A percentile compares a stretch with the other conserved stretches of the same genome.
These are phyloP conservation scores for Lactifluus pinguis DNA, from an alignment of 768 basidiomycete genomes.

Conservation along the genomic window DNA sequence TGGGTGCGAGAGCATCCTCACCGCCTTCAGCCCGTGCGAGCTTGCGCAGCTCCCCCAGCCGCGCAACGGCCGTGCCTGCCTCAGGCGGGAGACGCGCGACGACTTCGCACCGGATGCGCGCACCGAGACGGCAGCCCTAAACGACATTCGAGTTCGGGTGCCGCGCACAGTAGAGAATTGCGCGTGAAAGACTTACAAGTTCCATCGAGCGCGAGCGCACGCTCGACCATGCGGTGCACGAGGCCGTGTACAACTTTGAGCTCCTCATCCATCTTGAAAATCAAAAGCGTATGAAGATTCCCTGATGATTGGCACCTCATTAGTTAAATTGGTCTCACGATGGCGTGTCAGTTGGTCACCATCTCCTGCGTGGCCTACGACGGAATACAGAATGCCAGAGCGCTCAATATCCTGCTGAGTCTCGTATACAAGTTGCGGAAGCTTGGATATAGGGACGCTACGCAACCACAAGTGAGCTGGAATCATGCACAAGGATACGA, in stretches of 20 bases:
- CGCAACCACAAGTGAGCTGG: background rate
- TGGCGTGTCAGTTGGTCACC: slow-evolving; percentile 32
- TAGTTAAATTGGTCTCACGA: background rate
- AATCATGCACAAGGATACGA: background rate
- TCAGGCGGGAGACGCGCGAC: slow-evolving; percentile 63
- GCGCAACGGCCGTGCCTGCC: slow-evolving; percentile 64
- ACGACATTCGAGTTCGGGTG: background rate
- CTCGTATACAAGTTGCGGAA: slow-evolving; percentile 55
- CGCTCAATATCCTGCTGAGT: slow-evolving; percentile 61
- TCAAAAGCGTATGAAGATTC: slow-evolving; percentile 35
- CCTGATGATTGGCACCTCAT: slow-evolving; percentile 22
- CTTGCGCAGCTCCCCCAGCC: slow-evolving; percentile 59
- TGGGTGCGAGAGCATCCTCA: slow-evolving; percentile 39
- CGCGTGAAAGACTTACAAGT: slow-evolving; percentile 56
- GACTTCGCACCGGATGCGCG: slow-evolving; percentile 74
- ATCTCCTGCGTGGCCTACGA: slow-evolving; percentile 75
- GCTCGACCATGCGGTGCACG: slow-evolving; percentile 53
- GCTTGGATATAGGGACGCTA: slow-evolving; percentile 54
- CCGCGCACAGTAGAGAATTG: too few species aligned
- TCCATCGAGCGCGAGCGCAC: slow-evolving; percentile 63
- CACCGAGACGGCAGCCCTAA: slow-evolving; percentile 74
- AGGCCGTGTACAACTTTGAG: slow-evolving; percentile 26
- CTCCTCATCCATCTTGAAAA: slow-evolving; percentile 32
- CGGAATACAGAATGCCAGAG: slow-evolving; percentile 48
- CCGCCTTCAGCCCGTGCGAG: slow-evolving; percentile 40